Conservation (phyloP, 106 monocot genomes). For the Dendrobium huoshanense region DNA sequence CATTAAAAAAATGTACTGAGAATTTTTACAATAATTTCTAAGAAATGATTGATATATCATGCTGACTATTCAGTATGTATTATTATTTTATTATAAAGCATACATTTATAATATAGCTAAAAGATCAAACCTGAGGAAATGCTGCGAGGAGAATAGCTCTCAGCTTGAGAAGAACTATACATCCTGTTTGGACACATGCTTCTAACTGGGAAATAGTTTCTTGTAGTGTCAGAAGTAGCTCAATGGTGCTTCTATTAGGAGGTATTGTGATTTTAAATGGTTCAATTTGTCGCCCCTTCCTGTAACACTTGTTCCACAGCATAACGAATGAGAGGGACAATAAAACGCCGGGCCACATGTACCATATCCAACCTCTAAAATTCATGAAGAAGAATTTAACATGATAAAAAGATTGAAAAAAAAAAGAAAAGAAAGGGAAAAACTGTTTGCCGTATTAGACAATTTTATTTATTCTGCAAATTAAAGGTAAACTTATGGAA, state of each 20-base stretch:
- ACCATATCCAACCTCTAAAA: constrained; percentile 83
- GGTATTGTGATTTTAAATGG: constrained; percentile 58
- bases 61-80: not conserved
- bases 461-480: not conserved
- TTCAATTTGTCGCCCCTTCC: constrained; percentile 46
- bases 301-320: constrained; percentile 65
- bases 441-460: not conserved
- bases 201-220: constrained; percentile 77
- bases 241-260: constrained; percentile 62
- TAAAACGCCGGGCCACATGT: constrained; percentile 44
- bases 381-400: not conserved
- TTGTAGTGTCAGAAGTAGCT: constrained; percentile 73
- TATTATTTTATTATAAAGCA: not conserved
- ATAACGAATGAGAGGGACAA: constrained; percentile 41
- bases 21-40: not conserved
- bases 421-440: not conserved
- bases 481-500: not conserved
- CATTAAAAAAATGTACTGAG: too few species aligned
- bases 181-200: constrained; percentile 55
- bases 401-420: too few species aligned
- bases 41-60: not conserved
- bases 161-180: constrained; percentile 83
- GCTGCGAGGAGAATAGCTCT: constrained; percentile 75
- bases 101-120: not conserved
- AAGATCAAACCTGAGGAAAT: constrained; percentile 62